Evolutionary conservation across 1,284 basidiomycete species (phyloP), one percentile per base, ranked within the genome.

Genomic region (Schizopora paradoxa): DNA sequence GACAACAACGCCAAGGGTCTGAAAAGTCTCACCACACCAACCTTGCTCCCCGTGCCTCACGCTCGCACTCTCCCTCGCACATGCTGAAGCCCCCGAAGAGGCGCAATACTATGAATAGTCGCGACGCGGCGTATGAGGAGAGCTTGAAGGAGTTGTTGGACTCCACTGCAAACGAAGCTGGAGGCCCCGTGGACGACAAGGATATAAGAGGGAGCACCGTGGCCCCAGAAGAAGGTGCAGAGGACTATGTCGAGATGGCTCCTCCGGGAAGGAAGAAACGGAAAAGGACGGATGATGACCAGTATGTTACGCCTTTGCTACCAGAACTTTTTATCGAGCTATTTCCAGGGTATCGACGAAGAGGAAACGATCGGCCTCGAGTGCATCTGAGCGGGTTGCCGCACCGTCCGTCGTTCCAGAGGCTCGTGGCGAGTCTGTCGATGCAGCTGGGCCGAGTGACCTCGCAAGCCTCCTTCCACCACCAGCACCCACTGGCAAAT

Each of bases 101-200:
- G 49, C 75, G 94, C 51, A 92, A 90, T 57, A 98, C 95, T 45
- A 96, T 99, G 92, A 99, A 98, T 64, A 94, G 90, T 59, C 75
- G 94, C 48, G 94, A 96, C 60, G 89, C 93, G 5, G 90, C 87
- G 3, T 96, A 95, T 61, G 92, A 96, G 60, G 90, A 94, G 62
- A 87, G 83, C 51, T 61, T 83, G 45, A 81, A 83, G 60, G 79
- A 82, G 54, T 68, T 85, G 43, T 77, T 87, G 37, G 79, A 86
- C 55, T 74, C 76, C 35, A 81, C 78, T n/a, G 80, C 79, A 18
- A 78, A 78, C 6, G 85, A 86, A 59, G 76, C 73, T 16, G 72
- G 73, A 34, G 40, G 40, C n/a, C 47, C 49, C 8, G 33, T 35
- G 21, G 44, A 35, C 59, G 60, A 38, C 58, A 66, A 52, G 56